Evolutionary conservation across 2,329 filamentous ascomycete genomes (phyloP), one percentile per base, ranked within the genome.

Genomic region (Nannizziopsis barbatae): DNA sequence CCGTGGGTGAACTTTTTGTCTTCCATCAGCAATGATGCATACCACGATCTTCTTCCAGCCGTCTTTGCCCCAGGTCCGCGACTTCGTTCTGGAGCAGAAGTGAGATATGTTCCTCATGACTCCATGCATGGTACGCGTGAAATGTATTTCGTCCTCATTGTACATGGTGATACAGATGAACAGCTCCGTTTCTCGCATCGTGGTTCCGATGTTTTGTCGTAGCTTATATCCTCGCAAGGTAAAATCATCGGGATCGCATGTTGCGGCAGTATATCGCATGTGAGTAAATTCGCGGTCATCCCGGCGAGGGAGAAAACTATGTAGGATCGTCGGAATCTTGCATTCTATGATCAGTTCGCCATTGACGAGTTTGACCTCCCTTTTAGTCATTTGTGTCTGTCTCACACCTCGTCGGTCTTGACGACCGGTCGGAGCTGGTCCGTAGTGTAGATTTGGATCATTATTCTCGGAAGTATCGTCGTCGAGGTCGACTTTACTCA

Each of bases 41-140:
- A 98, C 90, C 0, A 98, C 92, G 60, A 98, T 95, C 73, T 98
- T 98, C 68, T 98, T 87, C 92, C 92, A 98, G 3, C 92, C 92
- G 46, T 86, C 80, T 58, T 95, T 93, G 35, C 92, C 93, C 92
- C 92, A 98, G 0, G 89, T 96, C 51, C 92, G 80, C 5, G 88
- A 95, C 65, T 92, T 90, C 47, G 83, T 84, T 46, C 92, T 82
- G 15, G 83, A 87, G 72, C 92, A 98, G 68, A 98, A 95, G 65
- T 96, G 92, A 11, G 86, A 81, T 59, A 98, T 90, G 64, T 98
- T 98, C 65, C 93, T 88, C 86, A 98, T 94, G 49, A 98, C 86
- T 48, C 90, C 92, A 65, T 96, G 87, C 90, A 98, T 96, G 0
- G 92, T 98, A 41, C 92, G 80, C 5, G 92, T 95, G 59, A 98